A percentile compares a stretch with the other conserved stretches of the same genome.
Conservation (phyloP, 2,329 filamentous ascomycete genomes). For the Venturia carpophila region DNA sequence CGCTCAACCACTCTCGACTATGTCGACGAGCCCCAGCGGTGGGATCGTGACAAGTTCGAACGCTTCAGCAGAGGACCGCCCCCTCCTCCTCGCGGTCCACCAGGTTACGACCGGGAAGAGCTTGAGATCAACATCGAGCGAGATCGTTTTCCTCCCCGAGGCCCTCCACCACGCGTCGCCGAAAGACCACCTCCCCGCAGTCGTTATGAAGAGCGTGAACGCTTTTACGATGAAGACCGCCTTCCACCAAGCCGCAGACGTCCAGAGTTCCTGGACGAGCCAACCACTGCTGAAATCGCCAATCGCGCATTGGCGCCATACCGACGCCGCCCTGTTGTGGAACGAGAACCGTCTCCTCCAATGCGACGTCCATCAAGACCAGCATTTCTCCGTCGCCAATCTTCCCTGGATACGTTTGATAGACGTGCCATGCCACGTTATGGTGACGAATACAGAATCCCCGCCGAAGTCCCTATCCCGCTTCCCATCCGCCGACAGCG, state of each 20-base stretch:
- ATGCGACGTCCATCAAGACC: constrained; percentile 53
- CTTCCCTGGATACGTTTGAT: constrained; percentile 85
- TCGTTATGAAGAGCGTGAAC: constrained; percentile 47
- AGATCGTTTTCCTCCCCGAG: constrained; percentile 34
- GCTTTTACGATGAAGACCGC: constrained; percentile 50
- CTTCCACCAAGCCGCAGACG: constrained; percentile 33
- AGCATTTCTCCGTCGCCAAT: constrained; percentile 68
- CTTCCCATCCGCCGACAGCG: constrained; percentile 50
- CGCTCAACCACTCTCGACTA: constrained; percentile 13
- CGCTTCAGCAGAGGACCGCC: constrained; percentile 30
- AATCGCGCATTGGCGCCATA: constrained; percentile 50
- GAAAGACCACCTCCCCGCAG: constrained; percentile 36
- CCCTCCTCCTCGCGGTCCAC: not conserved
- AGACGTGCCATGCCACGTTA: constrained; percentile 56
- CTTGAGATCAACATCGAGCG: constrained; percentile 38
- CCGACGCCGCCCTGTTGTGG: constrained; percentile 50
- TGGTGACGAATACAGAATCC: constrained; percentile 56
- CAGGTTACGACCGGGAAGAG: constrained; percentile 24
- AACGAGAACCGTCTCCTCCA: constrained; percentile 50
- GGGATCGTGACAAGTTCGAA: constrained; percentile 45
- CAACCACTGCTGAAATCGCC: constrained; percentile 39
- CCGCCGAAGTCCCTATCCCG: constrained; percentile 61
- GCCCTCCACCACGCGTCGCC: constrained; percentile 35
- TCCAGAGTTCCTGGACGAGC: constrained; percentile 40
- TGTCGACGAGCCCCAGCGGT: constrained; percentile 26